These are phyloP conservation scores for Cruciata laevipes DNA, from an alignment of 257 asterid species.

Conservation along the genomic window DNA sequence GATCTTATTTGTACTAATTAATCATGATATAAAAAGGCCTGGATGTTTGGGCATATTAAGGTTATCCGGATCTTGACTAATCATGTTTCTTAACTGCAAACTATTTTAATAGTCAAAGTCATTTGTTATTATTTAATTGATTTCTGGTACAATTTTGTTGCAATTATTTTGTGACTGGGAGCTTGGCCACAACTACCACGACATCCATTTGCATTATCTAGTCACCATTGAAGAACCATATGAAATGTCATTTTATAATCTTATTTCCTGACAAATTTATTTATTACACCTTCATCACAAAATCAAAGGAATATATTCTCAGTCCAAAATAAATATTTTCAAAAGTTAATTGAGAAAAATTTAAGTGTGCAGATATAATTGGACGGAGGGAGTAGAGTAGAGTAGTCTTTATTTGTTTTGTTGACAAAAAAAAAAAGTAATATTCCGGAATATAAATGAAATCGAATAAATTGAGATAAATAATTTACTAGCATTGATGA, in stretches of 20 bases:
- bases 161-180: background rate
- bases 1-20: background rate
- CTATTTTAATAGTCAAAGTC: constrained; percentile 14
- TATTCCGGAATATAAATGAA: no score
- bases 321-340: no score
- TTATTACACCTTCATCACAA: background rate
- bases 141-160: background rate
- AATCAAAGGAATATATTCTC: background rate
- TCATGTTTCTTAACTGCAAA: background rate
- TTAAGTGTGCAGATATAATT: no score
- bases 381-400: no score
- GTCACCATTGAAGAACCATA: background rate
- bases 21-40: background rate
- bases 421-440: no score
- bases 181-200: background rate
- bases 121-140: background rate
- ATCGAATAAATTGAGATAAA: no score
- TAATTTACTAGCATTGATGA: background rate
- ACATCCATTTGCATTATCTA: background rate
- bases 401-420: no score
- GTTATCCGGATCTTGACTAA: background rate
- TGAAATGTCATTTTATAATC: background rate
- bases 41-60: background rate
- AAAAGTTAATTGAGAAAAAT: no score
- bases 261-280: background rate